Conservation (phyloP, 31 red algal species). For the Bonnemaisonia californica region DNA sequence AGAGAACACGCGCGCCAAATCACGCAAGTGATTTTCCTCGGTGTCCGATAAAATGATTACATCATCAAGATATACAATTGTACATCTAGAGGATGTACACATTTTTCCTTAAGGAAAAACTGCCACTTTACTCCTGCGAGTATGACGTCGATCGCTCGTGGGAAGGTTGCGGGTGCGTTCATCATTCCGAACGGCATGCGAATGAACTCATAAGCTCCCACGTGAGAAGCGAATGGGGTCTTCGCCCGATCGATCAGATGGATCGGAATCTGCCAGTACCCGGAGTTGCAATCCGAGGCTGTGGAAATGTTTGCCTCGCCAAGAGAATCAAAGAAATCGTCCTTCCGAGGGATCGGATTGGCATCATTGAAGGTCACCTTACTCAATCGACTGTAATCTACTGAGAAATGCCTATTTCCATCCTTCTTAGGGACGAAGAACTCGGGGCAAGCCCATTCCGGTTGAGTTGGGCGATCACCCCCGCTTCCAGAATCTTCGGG, state of each 20-base stretch:
- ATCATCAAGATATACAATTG: conserved; percentile 30
- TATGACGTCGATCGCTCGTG: conserved; percentile 23
- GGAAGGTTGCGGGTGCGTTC: conserved; percentile 44
- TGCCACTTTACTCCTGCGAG: not conserved
- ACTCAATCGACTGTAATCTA: conserved; percentile 1
- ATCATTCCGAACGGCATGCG: conserved; percentile 31
- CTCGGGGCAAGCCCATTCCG: not conserved
- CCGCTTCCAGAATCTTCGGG: too few relatives aligned
- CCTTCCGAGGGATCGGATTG: not conserved
- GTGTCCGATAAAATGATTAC: conserved; percentile 31
- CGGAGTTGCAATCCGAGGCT: conserved; percentile 4
- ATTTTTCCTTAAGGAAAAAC: not conserved
- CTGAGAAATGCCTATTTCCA: not conserved
- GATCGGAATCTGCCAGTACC: conserved; percentile 18
- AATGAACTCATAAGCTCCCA: conserved; percentile 19
- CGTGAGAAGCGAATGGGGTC: conserved; percentile 4
- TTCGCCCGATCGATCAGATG: not conserved
- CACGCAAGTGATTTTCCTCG: conserved; percentile 11
- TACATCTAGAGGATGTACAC: too few relatives aligned
- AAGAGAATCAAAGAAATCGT: conserved; percentile 5
- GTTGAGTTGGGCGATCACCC: not conserved
- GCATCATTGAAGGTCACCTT: not conserved
- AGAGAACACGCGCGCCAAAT: conserved; percentile 11
- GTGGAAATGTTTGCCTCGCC: conserved; percentile 14
- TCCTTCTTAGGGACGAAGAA: not conserved